Base-by-base conservation (phyloP, 1,284 basidiomycete genomes). In the Malassezia psittaci region DNA sequence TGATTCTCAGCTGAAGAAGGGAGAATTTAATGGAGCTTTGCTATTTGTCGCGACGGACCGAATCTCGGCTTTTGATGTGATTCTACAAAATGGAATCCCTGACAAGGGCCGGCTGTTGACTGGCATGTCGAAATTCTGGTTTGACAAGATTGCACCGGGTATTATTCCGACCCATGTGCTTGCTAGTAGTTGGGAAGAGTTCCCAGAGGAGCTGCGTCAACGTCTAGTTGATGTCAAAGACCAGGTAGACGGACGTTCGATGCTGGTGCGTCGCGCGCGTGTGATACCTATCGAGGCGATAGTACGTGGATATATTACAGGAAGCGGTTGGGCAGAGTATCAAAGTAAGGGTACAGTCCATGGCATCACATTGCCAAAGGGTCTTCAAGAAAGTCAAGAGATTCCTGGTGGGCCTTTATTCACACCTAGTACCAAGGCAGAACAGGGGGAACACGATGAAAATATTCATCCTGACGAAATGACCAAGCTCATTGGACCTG, bases 261-360 rank as follows among this genome's bases (percentile, higher is more conserved):
- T 98, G 86, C 84, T 96, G 48, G 93, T 98, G 12, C 82, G 79
- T 72, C 90, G 86, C 68, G 91, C 90, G 8, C 81, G 86, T 70
- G 87, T 99, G 15, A 79, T 98, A 32, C 89, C 88, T 43, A 81
- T 98, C n/a, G 94, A 99, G 77, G 90, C 88, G 3, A 98, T 98
- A 67, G 93, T 98, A 13, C 79, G 94, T 59, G 93, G 93, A 4
- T 98, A 98, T 77, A 81, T 99, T 59, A 88, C 93, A 29, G 91
- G 91, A 86, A 96, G 90, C 21, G 94, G 87, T 7, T 98, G 90
- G 90, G 78, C 82, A 1, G 94, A 98, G 76, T 98, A 98, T 79
- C 84, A 88, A 76, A 85, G 84, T 75, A 80, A 79, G 1, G 85
- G 87, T 40, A 96, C 90, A 9, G 86, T 94, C 12, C 93, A 98